These are phyloP conservation scores for Cystobasidium sp. DNA, from an alignment of 1,284 basidiomycete genomes.

Conservation along the genomic window DNA sequence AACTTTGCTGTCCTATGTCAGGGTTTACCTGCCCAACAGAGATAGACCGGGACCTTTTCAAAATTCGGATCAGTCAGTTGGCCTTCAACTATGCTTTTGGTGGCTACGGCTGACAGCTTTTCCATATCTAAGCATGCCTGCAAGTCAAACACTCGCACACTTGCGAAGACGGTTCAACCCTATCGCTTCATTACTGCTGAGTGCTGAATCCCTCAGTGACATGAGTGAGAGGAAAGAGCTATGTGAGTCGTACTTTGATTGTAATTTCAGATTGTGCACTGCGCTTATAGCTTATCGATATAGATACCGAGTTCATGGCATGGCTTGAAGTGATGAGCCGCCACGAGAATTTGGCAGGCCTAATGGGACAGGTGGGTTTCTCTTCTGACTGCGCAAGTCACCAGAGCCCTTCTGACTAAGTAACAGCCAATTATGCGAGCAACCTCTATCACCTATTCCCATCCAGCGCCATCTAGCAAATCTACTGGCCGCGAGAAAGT, in stretches of 20 bases:
- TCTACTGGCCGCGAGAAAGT: conserved; percentile 27
- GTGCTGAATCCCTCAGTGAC: conserved; percentile 87
- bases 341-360: conserved; percentile 84
- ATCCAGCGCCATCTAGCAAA: conserved; percentile 2
- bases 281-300: not conserved
- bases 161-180: conserved; percentile 84
- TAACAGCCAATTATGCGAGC: conserved; percentile 34
- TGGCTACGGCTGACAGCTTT: not conserved
- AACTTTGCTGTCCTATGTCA: conserved; percentile 68
- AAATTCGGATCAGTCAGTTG: conserved; percentile 70
- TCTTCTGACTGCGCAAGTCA: not conserved
- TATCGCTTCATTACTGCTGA: conserved; percentile 77
- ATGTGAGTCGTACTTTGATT: conserved; percentile 62
- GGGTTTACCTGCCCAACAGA: conserved; percentile 76
- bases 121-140: conserved; percentile 23
- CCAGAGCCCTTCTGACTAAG: not conserved
- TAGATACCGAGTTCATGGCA: conserved; percentile 42
- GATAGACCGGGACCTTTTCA: conserved; percentile 71
- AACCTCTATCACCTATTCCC: conserved; percentile 18
- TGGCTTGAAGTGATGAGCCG: conserved; percentile 74
- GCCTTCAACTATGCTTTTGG: no score
- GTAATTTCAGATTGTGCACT: not conserved
- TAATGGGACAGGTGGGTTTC: conserved; percentile 71
- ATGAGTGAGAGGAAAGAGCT: conserved; percentile 84
- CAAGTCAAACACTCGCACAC: conserved; percentile 70